Conservation (phyloP, 192 early-diverging fungal species). For the Endogone sp. region DNA sequence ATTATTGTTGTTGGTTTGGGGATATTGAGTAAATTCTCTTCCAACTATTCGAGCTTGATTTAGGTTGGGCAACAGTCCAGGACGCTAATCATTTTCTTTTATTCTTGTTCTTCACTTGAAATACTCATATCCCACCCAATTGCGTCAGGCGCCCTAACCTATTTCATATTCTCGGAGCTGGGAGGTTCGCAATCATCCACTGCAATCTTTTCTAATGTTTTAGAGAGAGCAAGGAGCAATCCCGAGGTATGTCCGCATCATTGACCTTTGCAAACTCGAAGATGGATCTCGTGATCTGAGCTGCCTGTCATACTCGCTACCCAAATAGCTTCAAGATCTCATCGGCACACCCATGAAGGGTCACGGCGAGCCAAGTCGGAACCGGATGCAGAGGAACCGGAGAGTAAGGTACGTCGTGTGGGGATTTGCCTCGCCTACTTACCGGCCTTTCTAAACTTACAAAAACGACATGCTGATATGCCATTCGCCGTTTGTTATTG, state of each 20-base stretch:
- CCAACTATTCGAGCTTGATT: conserved; percentile 5
- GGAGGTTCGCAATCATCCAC: conserved; percentile 48
- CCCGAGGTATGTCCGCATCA: conserved; percentile 28
- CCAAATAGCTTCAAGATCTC: neutral
- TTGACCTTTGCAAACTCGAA: conserved; percentile 26
- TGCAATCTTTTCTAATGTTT: conserved; percentile 45
- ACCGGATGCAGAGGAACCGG: conserved; percentile 2
- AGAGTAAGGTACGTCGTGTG: conserved; percentile 4
- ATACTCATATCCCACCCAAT: too few relatives aligned
- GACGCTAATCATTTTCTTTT: neutral
- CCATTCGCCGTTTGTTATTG: too few relatives aligned
- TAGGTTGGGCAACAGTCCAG: neutral
- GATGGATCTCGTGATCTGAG: neutral
- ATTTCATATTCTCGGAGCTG: conserved; percentile 40
- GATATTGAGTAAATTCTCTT: conserved; percentile 10
- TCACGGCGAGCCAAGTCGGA: conserved; percentile 27
- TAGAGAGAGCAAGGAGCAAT: conserved; percentile 42
- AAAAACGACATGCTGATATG: too few relatives aligned
- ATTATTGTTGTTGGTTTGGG: conserved; percentile 40
- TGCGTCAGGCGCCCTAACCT: conserved; percentile 32
- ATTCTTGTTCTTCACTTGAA: too few relatives aligned
- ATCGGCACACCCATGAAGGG: conserved; percentile 34
- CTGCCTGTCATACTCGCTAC: neutral
- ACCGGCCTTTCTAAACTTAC: neutral
- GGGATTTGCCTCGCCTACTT: neutral